Percentiles rank a stretch among this genome's conserved stretches.
These are phyloP conservation scores for Beverwykella pulmonaria DNA, from an alignment of 495 filamentous ascomycete genomes.

Conservation along the genomic window DNA sequence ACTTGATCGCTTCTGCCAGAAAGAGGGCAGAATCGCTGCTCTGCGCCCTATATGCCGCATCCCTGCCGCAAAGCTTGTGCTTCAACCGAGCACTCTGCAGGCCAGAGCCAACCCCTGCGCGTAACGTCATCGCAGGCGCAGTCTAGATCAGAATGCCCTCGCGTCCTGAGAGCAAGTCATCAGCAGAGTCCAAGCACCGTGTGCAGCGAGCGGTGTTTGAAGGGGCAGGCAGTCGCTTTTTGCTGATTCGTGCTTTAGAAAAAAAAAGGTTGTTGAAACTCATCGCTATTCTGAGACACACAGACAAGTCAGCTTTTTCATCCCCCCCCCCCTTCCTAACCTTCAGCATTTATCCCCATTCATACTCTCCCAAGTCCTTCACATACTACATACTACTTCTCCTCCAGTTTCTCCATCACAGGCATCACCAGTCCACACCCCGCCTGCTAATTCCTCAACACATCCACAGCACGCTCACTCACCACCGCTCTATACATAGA, in stretches of 20 bases:
- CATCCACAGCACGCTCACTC: too few relatives aligned
- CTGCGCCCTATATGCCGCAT: constrained; percentile 2
- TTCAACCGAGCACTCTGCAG: neutral
- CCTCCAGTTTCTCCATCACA: too few relatives aligned
- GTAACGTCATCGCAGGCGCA: neutral
- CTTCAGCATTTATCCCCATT: too few relatives aligned
- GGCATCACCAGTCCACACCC: too few relatives aligned
- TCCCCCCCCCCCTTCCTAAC: too few relatives aligned
- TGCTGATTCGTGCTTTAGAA: neutral
- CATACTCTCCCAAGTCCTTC: too few relatives aligned
- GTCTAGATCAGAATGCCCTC: neutral
- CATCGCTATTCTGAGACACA: too few relatives aligned
- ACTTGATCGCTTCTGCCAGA: neutral
- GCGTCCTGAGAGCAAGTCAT: neutral
- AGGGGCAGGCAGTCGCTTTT: neutral
- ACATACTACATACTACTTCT: too few relatives aligned
- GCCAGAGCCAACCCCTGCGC: neutral
- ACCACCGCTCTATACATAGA: too few relatives aligned
- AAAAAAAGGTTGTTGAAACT: too few relatives aligned
- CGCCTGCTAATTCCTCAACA: too few relatives aligned
- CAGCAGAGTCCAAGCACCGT: neutral
- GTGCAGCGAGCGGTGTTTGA: neutral
- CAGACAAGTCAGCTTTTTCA: too few relatives aligned
- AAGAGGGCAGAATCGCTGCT: neutral
- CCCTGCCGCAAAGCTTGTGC: constrained; percentile 2